A percentile compares a stretch with the other conserved stretches of the same genome.
phyloP scores from a whole-genome alignment of 148 eudicot species.

The Chenopodium quinoa region DNA sequence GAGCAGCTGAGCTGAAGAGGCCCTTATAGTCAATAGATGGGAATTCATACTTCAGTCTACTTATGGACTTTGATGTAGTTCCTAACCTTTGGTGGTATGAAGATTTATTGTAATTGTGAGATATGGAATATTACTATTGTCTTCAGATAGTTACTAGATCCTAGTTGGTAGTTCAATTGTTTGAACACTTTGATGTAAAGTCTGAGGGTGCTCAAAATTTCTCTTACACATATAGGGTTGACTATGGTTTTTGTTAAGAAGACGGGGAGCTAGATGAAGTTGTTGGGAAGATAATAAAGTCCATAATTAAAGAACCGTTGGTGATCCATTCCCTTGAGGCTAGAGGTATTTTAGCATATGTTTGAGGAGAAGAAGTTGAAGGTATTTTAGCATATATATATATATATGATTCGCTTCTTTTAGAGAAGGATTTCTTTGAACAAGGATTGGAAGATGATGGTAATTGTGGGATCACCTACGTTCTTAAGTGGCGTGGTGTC shows the following conservation, averaged over 20 bases:
- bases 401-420: background rate
- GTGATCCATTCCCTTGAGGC: background rate
- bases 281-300: background rate
- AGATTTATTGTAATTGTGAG: no score
- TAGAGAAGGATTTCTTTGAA: background rate
- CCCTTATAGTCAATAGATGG: background rate
- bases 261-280: background rate
- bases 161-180: background rate
- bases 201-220: no score
- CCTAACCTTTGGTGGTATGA: background rate
- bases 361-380: background rate
- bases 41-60: background rate
- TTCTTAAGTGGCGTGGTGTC: background rate
- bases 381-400: background rate
- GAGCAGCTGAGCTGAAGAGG: no score
- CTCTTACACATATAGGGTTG: background rate
- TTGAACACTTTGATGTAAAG: no score
- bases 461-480: background rate
- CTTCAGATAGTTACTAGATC: background rate
- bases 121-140: no score
- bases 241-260: no score
- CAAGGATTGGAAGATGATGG: background rate
- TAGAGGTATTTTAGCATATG: no score
- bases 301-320: background rate
- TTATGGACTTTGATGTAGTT: background rate